Evolutionary conservation across 2,329 filamentous ascomycete genomes (phyloP).

Genomic region (Calonectria pauciramosa): DNA sequence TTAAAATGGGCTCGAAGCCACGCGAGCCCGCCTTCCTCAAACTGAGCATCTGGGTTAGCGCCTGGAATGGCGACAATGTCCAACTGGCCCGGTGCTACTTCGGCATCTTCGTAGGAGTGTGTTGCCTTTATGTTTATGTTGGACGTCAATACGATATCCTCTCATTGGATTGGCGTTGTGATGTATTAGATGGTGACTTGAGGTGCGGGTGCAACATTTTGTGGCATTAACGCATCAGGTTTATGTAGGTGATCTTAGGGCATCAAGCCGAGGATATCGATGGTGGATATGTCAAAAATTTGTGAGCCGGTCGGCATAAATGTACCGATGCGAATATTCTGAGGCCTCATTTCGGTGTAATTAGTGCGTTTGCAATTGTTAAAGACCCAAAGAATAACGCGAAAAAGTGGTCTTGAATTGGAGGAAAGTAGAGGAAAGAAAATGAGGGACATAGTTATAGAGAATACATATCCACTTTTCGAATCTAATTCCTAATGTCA

Average conservation of each 20-base stretch:
- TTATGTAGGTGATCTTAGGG: neutral
- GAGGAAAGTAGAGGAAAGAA: too few species aligned
- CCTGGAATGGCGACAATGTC: neutral
- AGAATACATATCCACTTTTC: neutral
- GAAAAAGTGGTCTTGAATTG: too few species aligned
- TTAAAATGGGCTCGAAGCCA: neutral
- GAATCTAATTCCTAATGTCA: neutral
- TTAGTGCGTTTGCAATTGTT: neutral
- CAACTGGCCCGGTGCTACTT: neutral
- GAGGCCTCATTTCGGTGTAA: neutral
- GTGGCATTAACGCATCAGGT: neutral
- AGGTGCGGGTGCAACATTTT: neutral
- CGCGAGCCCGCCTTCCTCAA: neutral
- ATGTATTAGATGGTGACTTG: neutral
- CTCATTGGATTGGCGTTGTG: neutral
- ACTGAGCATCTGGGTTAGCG: neutral
- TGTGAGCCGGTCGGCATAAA: neutral
- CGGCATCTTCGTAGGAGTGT: neutral
- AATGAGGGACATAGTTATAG: too few species aligned
- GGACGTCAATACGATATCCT: neutral
- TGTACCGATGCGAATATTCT: neutral
- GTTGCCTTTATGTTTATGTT: neutral
- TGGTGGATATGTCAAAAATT: neutral
- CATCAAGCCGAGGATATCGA: neutral
- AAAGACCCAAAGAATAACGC: neutral